Evolutionary conservation across 139 green algal genomes (phyloP), one percentile per base, ranked within the genome.

Genomic region (Gonium pectorale): DNA sequence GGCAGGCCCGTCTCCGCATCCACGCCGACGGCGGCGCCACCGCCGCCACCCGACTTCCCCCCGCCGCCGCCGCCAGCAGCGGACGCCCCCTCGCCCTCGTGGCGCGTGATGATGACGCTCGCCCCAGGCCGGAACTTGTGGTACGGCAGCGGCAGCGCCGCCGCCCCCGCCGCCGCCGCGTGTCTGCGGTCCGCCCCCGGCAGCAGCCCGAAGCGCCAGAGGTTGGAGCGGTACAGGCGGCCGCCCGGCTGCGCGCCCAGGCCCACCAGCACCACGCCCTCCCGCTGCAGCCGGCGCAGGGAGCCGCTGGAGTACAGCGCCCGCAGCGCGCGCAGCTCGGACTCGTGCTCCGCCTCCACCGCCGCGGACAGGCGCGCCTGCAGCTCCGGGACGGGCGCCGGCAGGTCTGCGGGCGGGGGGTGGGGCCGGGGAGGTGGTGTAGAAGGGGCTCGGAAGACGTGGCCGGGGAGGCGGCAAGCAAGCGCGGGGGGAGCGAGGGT

Each of bases 61-160:
- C 46, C 31, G 46, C 70, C 70, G 3, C 49, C 49, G 15, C 31
- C 33, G 19, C 33, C 11, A 5, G 64, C 37, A 6, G 27, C 21
- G 0, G 17, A 1, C 35, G 9, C 64, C 37, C 24, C 68, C 51
- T 26, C 41, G 0, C 5, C 11, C 69, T 49, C 22, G 19, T 63
- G 38, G 41, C 40, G 33, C 29, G 66, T 86, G 21, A 95, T 54
- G 51, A 94, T 79, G 21, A 94, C 80, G 31, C 81, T 87, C 31
- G 89, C 89, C 0, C 92, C 92, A 4, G 79, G 63, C 19, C 77
- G 68, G 77, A 95, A 60, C 49, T 84, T 70, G 66, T 94, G 91
- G 67, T 94, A 90, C 27, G 92, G 90, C 67, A 94, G 74, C 40
- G 43, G 3, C 17, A 64, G n/a, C 54, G 4, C 41, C 35, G 7